Percentiles rank a stretch among this genome's conserved stretches.
phyloP scores from a whole-genome alignment of 2,329 filamentous ascomycete genomes.

The Claviceps spartinae region DNA sequence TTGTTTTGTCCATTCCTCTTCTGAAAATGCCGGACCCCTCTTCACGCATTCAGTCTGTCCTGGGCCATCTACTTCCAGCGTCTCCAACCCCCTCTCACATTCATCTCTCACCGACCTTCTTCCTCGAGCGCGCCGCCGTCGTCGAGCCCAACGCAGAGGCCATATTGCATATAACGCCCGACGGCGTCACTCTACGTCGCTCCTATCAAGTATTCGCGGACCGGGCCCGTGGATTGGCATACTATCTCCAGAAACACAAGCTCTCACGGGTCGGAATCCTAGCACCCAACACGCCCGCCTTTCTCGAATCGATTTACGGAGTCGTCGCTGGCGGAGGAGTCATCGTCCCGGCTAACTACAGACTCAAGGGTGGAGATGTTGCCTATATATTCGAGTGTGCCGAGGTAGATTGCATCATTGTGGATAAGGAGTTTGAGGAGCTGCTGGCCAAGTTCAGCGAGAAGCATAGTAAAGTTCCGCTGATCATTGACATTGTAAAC shows the following conservation, averaged over 20 bases:
- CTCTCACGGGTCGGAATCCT: slow-evolving; percentile 73
- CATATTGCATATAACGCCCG: slow-evolving; percentile 73
- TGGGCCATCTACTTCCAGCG: slow-evolving; percentile 32
- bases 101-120: slow-evolving; percentile 74
- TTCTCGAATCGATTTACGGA: slow-evolving; percentile 80
- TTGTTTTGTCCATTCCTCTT: too few relatives aligned
- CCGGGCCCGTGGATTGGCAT: slow-evolving; percentile 78
- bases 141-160: slow-evolving; percentile 81
- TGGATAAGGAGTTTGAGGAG: slow-evolving; percentile 64
- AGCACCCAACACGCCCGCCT: slow-evolving; percentile 85
- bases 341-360: slow-evolving; percentile 52
- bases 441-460: slow-evolving; percentile 55
- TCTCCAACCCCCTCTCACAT: slow-evolving; percentile 42
- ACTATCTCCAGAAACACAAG: slow-evolving; percentile 64
- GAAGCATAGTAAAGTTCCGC: slow-evolving; percentile 46
- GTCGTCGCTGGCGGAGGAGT: slow-evolving; percentile 70
- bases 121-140: slow-evolving; percentile 69
- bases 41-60: slow-evolving; percentile 46
- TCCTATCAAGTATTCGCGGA: slow-evolving; percentile 75
- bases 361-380: slow-evolving; percentile 72
- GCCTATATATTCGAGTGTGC: slow-evolving; percentile 80
- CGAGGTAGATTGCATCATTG: slow-evolving; percentile 76
- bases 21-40: slow-evolving; percentile 47
- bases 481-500: slow-evolving; percentile 57
- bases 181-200: slow-evolving; percentile 58